phyloP scores from a whole-genome alignment of 1,284 basidiomycete species.

The Ustilago crameri region DNA sequence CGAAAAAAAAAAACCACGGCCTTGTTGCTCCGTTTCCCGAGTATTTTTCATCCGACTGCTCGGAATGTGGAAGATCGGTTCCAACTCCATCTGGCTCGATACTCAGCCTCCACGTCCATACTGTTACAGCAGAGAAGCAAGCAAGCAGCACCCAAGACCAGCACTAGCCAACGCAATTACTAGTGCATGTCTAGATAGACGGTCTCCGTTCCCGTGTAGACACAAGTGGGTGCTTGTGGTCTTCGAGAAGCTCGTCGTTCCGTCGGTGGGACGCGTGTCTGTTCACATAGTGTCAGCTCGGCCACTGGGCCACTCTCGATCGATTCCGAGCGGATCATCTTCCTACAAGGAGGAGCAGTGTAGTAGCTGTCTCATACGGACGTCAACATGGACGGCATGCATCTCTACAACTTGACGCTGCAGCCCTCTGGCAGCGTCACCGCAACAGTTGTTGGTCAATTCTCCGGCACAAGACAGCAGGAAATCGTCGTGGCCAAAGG shows the following conservation, averaged over 20 bases:
- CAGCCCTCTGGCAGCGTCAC: slow-evolving; percentile 59
- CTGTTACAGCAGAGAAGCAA: too few relatives aligned
- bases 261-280: too few relatives aligned
- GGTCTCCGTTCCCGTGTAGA: not conserved
- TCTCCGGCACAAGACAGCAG: slow-evolving; percentile 64
- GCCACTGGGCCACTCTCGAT: too few relatives aligned
- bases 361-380: too few relatives aligned
- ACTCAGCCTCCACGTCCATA: not conserved
- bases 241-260: too few relatives aligned
- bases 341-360: too few relatives aligned
- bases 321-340: too few relatives aligned
- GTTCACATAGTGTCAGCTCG: too few relatives aligned
- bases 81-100: not conserved
- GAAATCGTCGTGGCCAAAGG: slow-evolving; percentile 64
- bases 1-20: too few relatives aligned
- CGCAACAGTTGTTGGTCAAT: slow-evolving; percentile 63
- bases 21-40: slow-evolving; percentile 19
- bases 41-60: slow-evolving; percentile 17
- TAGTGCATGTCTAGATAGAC: not conserved
- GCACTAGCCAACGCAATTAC: not conserved
- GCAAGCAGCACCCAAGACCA: not conserved
- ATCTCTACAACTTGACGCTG: slow-evolving; percentile 65
- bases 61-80: slow-evolving; percentile 1
- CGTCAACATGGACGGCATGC: slow-evolving; percentile 52
- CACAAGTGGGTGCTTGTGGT: not conserved